Conservation (phyloP, 345 rosid genomes). For the Rubroshorea leprosula region DNA sequence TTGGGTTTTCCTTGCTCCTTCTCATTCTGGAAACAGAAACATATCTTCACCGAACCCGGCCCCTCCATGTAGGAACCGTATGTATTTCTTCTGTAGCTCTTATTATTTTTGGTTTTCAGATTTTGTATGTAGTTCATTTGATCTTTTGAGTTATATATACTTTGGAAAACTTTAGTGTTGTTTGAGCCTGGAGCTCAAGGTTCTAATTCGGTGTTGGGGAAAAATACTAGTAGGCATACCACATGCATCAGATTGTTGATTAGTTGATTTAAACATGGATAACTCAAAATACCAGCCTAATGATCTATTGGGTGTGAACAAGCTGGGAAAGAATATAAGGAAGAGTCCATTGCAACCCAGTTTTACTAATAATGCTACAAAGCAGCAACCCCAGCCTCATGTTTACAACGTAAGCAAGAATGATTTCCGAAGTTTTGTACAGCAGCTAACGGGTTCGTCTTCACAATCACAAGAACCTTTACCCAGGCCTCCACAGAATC, state of each 20-base stretch:
- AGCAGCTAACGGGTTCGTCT: slow-evolving; percentile 90
- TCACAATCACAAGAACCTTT: slow-evolving; percentile 61
- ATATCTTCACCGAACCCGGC: too few relatives aligned
- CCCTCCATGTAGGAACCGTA: too few relatives aligned
- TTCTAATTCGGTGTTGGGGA: too few relatives aligned
- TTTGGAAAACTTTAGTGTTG: too few relatives aligned
- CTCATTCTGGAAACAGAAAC: neutral
- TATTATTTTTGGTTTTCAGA: too few relatives aligned
- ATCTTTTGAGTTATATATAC: too few relatives aligned
- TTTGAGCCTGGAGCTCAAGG: too few relatives aligned
- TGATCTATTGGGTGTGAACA: slow-evolving; percentile 84
- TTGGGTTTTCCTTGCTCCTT: slow-evolving; percentile 8
- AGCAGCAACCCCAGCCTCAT: slow-evolving; percentile 82
- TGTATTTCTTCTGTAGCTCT: too few relatives aligned
- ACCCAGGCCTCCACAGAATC: slow-evolving; percentile 77
- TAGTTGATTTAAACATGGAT: slow-evolving; percentile 49
- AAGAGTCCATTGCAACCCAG: slow-evolving; percentile 81
- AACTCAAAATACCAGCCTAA: slow-evolving; percentile 58
- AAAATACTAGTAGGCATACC: too few relatives aligned
- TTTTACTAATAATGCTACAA: slow-evolving; percentile 39
- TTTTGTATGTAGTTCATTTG: too few relatives aligned
- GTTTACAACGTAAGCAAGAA: slow-evolving; percentile 94
- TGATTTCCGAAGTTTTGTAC: slow-evolving; percentile 80
- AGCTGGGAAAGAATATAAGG: slow-evolving; percentile 69
- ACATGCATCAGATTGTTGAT: neutral